These are phyloP conservation scores for Tricholoma sp. DNA, from an alignment of 768 basidiomycete genomes.

Conservation along the genomic window DNA sequence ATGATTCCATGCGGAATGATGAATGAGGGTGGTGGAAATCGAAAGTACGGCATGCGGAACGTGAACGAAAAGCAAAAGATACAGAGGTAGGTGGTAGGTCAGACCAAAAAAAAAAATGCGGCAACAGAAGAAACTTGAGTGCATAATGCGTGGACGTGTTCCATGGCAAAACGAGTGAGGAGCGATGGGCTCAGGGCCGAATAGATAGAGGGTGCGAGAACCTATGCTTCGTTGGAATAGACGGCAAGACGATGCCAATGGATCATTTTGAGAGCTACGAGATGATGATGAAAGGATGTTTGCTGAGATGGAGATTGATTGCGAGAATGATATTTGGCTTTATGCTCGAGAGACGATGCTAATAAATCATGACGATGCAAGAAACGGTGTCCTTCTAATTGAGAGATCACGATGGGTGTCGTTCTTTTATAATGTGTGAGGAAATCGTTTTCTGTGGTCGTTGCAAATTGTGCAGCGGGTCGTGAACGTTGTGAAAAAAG, in stretches of 20 bases:
- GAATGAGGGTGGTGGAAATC: not conserved
- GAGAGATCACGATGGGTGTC: not conserved
- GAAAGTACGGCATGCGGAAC: not conserved
- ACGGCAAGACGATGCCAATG: not conserved
- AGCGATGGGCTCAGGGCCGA: not conserved
- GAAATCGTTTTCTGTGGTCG: slow-evolving; percentile 3
- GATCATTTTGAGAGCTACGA: slow-evolving; percentile 12
- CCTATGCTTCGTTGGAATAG: slow-evolving; percentile 1
- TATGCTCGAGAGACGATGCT: slow-evolving; percentile 6
- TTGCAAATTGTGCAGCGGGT: slow-evolving; percentile 3
- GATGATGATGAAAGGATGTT: slow-evolving; percentile 9
- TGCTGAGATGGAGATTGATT: slow-evolving; percentile 15
- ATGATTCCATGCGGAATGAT: not conserved
- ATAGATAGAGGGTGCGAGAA: not conserved
- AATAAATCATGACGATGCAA: slow-evolving; percentile 7
- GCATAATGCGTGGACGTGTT: not conserved
- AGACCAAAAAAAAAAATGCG: not conserved
- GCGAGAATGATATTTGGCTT: slow-evolving; percentile 1
- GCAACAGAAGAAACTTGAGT: not conserved
- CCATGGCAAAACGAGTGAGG: not conserved
- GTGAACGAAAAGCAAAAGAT: not conserved
- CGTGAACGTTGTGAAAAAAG: slow-evolving; percentile 3
- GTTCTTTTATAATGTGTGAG: slow-evolving; percentile 1
- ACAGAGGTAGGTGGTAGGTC: not conserved
- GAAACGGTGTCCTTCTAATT: slow-evolving; percentile 9